Base-by-base conservation (phyloP, 179 eudicot species). In the Beta lomatogona region DNA sequence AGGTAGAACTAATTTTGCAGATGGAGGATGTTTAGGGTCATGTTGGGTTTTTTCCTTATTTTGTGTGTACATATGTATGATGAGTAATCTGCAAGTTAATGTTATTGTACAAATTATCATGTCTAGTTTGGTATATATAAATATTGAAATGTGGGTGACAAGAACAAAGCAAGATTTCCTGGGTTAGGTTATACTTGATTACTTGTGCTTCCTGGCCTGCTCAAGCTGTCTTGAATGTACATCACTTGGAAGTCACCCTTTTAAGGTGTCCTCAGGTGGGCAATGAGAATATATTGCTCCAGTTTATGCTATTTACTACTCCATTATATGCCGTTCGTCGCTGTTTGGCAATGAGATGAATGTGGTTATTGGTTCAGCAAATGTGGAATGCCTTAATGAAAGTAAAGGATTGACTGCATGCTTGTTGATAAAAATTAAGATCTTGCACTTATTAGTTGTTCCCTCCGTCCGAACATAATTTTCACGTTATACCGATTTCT, bases 211-310 rank as follows among this genome's bases (percentile, higher is more conserved):
- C 5, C 5, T 18, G 8, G 7, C 52, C 50, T 36, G 31, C 31
- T 28, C 31, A 28, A 28, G 31, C 31, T 41, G 52, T 73, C 41
- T 73, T 53, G 19, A 3, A 6, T 25, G 25, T 54, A 15, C 2
- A 25, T 64, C 31, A 28, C 31, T 28, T 28, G 31, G 31, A 28
- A 28, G 1, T 28, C 31, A 28, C 31, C 31, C 31, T 28, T 28
- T 28, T 28, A 60, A 45, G 18, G 50, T 80, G 28, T 79, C 48
- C 25, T 66, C 13, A 55, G 36, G 48, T 77, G 75, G 58, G 76
- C 8, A 58, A 65, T 18, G 68, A 55, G 25, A 13, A 48, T 19
- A 10, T 67, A 18, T 70, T 59, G 8, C 50, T 55, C 45, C 45
- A 76, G 74, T 16, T 53, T 15, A 22, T 60, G 22, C 25, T 0